Percentiles rank a stretch among this genome's conserved stretches.
Evolutionary conservation across 805 yeast genomes (phyloP).

Genomic region (Ogataea sp.): DNA sequence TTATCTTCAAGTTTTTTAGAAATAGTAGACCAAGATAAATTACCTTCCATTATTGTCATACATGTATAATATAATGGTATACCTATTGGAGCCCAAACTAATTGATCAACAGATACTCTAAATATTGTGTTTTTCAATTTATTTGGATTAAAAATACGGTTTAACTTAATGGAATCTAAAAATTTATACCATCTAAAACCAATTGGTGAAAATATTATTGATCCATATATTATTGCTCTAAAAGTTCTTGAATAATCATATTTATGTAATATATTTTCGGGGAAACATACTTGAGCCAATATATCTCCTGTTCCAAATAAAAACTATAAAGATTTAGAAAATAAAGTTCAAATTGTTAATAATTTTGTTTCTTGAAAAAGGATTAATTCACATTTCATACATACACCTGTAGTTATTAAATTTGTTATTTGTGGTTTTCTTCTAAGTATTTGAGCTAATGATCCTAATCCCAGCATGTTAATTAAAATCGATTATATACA

Average conservation of each 20-base stretch:
- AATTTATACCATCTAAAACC: constrained; percentile 65
- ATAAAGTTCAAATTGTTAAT: neutral
- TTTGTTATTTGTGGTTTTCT: constrained; percentile 37
- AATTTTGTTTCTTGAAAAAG: constrained; percentile 3
- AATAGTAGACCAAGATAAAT: no score
- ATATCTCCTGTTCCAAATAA: constrained; percentile 71
- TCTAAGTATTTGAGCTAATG: constrained; percentile 4
- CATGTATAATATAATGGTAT: constrained; percentile 64
- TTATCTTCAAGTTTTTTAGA: constrained; percentile 40
- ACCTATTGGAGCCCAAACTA: constrained; percentile 68
- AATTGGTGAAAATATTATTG: constrained; percentile 65
- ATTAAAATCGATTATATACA: no score
- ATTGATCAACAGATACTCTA: constrained; percentile 65
- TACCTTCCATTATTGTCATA: constrained; percentile 62
- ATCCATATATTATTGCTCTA: constrained; percentile 66
- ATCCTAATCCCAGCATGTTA: neutral
- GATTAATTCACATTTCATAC: no score
- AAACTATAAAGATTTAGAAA: constrained; percentile 8
- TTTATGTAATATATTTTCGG: constrained; percentile 16
- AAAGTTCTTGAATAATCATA: constrained; percentile 50
- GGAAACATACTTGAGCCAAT: constrained; percentile 58
- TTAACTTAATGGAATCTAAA: constrained; percentile 34
- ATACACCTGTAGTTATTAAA: constrained; percentile 37
- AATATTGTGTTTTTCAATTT: constrained; percentile 31
- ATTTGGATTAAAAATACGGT: constrained; percentile 11